Base-by-base conservation (phyloP, 2,329 filamentous ascomycete species). In the Dryadomyces quercus-mongolicae region DNA sequence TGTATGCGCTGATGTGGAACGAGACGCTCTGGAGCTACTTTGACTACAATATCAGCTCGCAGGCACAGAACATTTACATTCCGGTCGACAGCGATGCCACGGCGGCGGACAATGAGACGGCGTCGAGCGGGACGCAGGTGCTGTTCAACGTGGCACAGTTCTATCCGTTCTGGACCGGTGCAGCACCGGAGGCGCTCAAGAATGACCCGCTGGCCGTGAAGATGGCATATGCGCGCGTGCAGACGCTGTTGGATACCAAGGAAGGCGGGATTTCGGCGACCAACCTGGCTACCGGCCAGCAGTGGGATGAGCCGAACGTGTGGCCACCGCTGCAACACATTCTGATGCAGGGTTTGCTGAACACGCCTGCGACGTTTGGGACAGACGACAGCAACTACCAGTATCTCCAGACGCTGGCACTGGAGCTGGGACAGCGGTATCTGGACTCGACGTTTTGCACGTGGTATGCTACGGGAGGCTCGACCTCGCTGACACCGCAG, bases 221-320 rank as follows among this genome's bases (percentile, higher is more conserved):
- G 54, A 70, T 67, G 18, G 77, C 75, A 0, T 86, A 74, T 60
- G 63, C 69, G 16, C 78, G 77, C 46, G 73, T 86, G 2, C 67
- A 69, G 1, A 64, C 69, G 54, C 74, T 79, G 38, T 74, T 86
- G 6, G 70, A 76, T 12, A 63, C 66, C 34, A 72, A 74, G 13
- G 65, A 67, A 0, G 82, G 83, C 40, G 81, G 76, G 40, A 78
- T 85, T 47, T 73, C 81, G 2, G 78, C 82, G 0, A 84, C 81
- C 4, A 85, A 85, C 61, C 68, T 80, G 55, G 61, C 66, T 48
- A 80, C 81, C 0, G 77, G 77, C 15, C 76, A 86, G 70, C 82
- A 86, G 63, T 86, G 83, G 83, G 83, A 86, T 54, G 76, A 84
- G 63, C 82, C 82, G 0, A 85, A 81, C 60, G 82, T 85, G 25